A percentile compares a stretch with the other conserved stretches of the same genome.
Evolutionary conservation across 345 rosid genomes (phyloP).

Genomic region (Isatis tinctoria): DNA sequence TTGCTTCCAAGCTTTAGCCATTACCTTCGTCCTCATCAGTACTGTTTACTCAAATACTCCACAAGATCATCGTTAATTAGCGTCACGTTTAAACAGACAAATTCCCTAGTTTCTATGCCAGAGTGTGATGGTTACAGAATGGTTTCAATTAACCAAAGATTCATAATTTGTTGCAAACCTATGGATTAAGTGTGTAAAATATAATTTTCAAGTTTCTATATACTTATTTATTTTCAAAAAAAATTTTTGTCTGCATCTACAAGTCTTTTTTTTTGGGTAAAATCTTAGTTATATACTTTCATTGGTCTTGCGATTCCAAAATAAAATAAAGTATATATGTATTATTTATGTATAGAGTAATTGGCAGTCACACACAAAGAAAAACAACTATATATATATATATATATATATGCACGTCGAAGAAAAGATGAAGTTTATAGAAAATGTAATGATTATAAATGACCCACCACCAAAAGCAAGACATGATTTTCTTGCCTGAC

Average conservation of each 20-base stretch:
- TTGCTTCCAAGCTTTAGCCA: slow-evolving; percentile 30
- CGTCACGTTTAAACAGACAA: not conserved
- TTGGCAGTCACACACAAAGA: not conserved
- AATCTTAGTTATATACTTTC: not conserved
- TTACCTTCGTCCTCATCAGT: not conserved
- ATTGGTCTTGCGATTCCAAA: not conserved
- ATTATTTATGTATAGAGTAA: not conserved
- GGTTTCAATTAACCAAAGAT: no score
- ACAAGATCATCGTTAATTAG: not conserved
- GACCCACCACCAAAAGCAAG: slow-evolving; percentile 35
- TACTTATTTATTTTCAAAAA: not conserved
- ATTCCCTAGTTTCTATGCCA: no score
- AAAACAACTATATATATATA: not conserved
- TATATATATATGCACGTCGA: not conserved
- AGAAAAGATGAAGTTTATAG: not conserved
- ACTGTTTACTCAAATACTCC: not conserved
- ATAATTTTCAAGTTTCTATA: not conserved
- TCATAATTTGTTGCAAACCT: no score
- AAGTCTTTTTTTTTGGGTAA: not conserved
- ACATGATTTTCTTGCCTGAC: slow-evolving; percentile 29
- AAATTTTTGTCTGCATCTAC: not conserved
- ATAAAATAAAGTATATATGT: no score
- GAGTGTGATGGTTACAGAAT: no score
- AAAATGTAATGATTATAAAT: slow-evolving; percentile 21
- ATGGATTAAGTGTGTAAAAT: no score